These are phyloP conservation scores for Paraphaeosphaeria sporulosa DNA, from an alignment of 2,329 filamentous ascomycete species.

Conservation along the genomic window DNA sequence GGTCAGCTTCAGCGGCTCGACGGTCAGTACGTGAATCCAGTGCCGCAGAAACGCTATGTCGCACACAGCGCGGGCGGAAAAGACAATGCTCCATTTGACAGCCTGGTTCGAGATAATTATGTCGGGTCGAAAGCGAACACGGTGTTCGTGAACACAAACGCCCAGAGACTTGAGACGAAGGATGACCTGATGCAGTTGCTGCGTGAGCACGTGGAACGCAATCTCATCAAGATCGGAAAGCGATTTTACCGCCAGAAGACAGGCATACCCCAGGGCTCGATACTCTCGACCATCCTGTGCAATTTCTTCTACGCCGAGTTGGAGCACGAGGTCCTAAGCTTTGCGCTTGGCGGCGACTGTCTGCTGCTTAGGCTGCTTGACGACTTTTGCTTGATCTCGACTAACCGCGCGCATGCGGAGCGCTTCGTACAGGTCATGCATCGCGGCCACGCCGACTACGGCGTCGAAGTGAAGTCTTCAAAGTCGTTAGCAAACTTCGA, in stretches of 20 bases:
- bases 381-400: slow-evolving; percentile 90
- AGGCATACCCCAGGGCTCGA: slow-evolving; percentile 92
- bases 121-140: slow-evolving; percentile 62
- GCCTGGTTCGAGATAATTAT: slow-evolving; percentile 40
- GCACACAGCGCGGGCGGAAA: slow-evolving; percentile 47
- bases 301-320: slow-evolving; percentile 96
- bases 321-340: slow-evolving; percentile 73
- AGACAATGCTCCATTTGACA: slow-evolving; percentile 41
- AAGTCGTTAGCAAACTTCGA: slow-evolving; percentile 91
- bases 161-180: slow-evolving; percentile 64
- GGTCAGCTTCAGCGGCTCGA: slow-evolving; percentile 43
- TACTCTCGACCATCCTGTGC: slow-evolving; percentile 85
- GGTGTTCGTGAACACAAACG: slow-evolving; percentile 76
- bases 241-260: slow-evolving; percentile 85
- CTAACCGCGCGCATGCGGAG: slow-evolving; percentile 69
- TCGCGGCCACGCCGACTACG: slow-evolving; percentile 77
- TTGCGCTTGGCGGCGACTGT: slow-evolving; percentile 66
- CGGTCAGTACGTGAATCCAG: slow-evolving; percentile 37
- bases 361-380: slow-evolving; percentile 86
- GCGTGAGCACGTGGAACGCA: slow-evolving; percentile 79
- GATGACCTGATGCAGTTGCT: slow-evolving; percentile 73
- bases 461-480: slow-evolving; percentile 74
- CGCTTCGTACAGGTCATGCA: slow-evolving; percentile 84
- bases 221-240: slow-evolving; percentile 88
- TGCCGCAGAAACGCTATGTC: slow-evolving; percentile 50